Evolutionary conservation across 2,329 filamentous ascomycete species (phyloP).

Genomic region (Ilyonectria mors-panacis): DNA sequence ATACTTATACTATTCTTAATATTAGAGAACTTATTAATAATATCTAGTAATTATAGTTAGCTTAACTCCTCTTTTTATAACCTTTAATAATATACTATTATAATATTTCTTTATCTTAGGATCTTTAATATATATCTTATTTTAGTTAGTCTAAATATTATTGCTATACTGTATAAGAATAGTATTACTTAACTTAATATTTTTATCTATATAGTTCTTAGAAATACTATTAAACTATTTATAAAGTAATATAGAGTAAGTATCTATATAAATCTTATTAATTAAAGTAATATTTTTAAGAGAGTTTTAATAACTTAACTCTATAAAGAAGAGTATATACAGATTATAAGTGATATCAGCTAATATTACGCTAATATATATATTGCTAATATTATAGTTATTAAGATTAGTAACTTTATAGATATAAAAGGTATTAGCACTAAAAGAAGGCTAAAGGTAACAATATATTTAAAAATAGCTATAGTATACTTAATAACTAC

Average conservation of each 20-base stretch:
- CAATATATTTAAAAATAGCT: slow-evolving; percentile 4
- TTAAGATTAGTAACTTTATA: slow-evolving; percentile 8
- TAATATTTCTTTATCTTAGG: slow-evolving; percentile 30
- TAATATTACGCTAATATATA: slow-evolving; percentile 14
- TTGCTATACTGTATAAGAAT: slow-evolving; percentile 6
- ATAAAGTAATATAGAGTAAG: slow-evolving; percentile 23
- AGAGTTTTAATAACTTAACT: not conserved
- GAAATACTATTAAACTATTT: slow-evolving; percentile 26
- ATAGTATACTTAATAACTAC: slow-evolving; percentile 3
- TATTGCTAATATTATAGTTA: not conserved
- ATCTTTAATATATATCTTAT: slow-evolving; percentile 39
- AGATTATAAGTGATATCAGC: slow-evolving; percentile 11
- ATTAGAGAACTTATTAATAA: slow-evolving; percentile 35
- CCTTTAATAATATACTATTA: slow-evolving; percentile 29
- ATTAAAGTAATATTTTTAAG: slow-evolving; percentile 22
- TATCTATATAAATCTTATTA: slow-evolving; percentile 14
- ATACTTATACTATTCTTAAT: slow-evolving; percentile 34
- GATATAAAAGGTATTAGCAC: slow-evolving; percentile 3
- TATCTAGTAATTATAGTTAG: slow-evolving; percentile 27
- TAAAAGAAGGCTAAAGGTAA: slow-evolving; percentile 9
- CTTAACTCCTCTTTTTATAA: not conserved
- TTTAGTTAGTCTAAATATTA: slow-evolving; percentile 31
- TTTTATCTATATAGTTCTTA: slow-evolving; percentile 5
- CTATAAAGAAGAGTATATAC: not conserved
- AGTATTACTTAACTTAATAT: not conserved